Conservation (phyloP, 495 filamentous ascomycete species). For the Daldinia concentrica region DNA sequence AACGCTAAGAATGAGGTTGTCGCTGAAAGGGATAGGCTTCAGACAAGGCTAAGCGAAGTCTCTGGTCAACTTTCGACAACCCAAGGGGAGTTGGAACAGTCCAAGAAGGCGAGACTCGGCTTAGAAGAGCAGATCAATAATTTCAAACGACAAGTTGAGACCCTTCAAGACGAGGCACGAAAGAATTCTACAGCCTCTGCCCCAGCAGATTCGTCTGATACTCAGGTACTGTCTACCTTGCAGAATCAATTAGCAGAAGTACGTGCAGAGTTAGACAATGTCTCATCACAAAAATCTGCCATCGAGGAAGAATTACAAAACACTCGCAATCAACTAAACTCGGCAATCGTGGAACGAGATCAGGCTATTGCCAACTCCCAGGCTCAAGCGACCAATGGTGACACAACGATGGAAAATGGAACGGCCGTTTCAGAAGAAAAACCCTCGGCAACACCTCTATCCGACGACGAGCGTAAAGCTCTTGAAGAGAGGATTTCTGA, state of each 20-base stretch:
- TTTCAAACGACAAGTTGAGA: constrained; percentile 49
- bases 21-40: constrained; percentile 51
- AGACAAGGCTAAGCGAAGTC: constrained; percentile 46
- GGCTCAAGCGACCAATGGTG: constrained; percentile 47
- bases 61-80: constrained; percentile 48
- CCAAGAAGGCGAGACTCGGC: constrained; percentile 49
- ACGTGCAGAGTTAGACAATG: constrained; percentile 53
- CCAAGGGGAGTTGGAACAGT: constrained; percentile 50
- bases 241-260: constrained; percentile 46
- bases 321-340: constrained; percentile 54
- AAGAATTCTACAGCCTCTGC: constrained; percentile 29
- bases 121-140: constrained; percentile 52
- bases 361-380: constrained; percentile 60
- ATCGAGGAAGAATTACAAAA: constrained; percentile 58
- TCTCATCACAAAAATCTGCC: constrained; percentile 51
- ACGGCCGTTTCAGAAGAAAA: constrained; percentile 42
- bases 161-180: constrained; percentile 47
- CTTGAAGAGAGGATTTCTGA: constrained; percentile 59
- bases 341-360: constrained; percentile 54
- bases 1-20: constrained; percentile 53
- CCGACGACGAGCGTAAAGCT: constrained; percentile 62
- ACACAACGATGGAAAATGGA: constrained; percentile 50
- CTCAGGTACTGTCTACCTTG: constrained; percentile 32
- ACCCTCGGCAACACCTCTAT: constrained; percentile 44
- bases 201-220: constrained; percentile 25